Conservation (phyloP, 345 rosid genomes). For the Stellera chamaejasme region DNA sequence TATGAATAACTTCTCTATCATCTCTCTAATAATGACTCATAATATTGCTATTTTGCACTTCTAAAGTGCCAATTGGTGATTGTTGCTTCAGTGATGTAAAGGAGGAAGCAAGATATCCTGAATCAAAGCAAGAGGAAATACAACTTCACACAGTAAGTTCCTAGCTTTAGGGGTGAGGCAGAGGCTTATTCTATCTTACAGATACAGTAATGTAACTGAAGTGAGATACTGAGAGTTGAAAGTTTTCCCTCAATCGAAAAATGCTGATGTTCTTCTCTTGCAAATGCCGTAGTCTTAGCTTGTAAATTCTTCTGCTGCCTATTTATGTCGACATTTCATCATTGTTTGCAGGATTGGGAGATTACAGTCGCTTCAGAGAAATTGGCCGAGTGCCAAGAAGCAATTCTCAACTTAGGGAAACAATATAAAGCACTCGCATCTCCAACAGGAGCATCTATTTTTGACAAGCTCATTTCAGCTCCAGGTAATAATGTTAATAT, state of each 20-base stretch:
- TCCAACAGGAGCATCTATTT: constrained; percentile 46
- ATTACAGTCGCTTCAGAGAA: constrained; percentile 87
- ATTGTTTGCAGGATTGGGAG: constrained; percentile 58
- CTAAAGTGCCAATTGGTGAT: constrained; percentile 11
- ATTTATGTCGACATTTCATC: not conserved
- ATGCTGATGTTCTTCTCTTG: no score
- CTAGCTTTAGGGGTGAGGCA: no score
- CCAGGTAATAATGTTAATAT: constrained; percentile 8
- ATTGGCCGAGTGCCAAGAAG: constrained; percentile 91
- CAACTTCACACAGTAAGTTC: constrained; percentile 62
- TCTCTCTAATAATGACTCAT: not conserved
- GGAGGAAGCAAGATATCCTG: constrained; percentile 23
- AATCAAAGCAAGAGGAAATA: constrained; percentile 36
- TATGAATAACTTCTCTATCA: constrained; percentile 8
- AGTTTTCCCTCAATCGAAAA: no score
- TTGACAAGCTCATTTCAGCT: constrained; percentile 39
- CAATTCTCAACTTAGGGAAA: constrained; percentile 78
- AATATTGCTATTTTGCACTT: not conserved
- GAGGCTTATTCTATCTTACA: no score
- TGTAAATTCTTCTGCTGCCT: no score
- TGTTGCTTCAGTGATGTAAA: constrained; percentile 39
- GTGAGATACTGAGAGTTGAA: no score
- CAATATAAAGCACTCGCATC: constrained; percentile 76
- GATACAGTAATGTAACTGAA: no score
- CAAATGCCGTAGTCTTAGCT: no score